phyloP scores from a whole-genome alignment of 106 monocot genomes.

The Dendrobium catenatum region DNA sequence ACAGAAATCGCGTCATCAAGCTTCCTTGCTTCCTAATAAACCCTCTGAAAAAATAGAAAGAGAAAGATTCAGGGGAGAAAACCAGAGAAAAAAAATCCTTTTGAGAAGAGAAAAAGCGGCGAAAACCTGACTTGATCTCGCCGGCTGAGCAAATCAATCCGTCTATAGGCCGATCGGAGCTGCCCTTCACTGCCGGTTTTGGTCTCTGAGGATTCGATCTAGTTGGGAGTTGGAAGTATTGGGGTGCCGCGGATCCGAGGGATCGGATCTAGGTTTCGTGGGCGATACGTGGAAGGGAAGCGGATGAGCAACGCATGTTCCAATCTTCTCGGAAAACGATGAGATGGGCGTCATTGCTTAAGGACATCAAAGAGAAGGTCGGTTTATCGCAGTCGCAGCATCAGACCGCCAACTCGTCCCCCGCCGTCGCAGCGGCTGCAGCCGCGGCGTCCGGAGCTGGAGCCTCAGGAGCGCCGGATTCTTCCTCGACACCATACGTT shows the following conservation, averaged over 20 bases:
- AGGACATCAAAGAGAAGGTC: conserved; percentile 90
- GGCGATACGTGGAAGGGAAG: conserved; percentile 7
- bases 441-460: conserved; percentile 16
- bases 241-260: neutral
- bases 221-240: neutral
- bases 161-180: neutral
- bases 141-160: neutral
- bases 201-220: neutral
- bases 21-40: neutral
- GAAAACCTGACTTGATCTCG: conserved; percentile 1
- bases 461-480: conserved; percentile 13
- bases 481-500: conserved; percentile 11
- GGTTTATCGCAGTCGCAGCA: conserved; percentile 28
- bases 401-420: conserved; percentile 21
- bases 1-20: conserved; percentile 20
- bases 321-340: conserved; percentile 52
- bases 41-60: conserved; percentile 2
- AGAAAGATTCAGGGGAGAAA: conserved; percentile 5
- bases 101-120: neutral
- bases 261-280: conserved; percentile 27
- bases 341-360: conserved; percentile 93
- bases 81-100: neutral
- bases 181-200: neutral
- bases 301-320: conserved; percentile 40
- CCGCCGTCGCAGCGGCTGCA: conserved; percentile 5